These are phyloP conservation scores for Sordaria brevicollis DNA, from an alignment of 495 filamentous ascomycete species.

Conservation along the genomic window DNA sequence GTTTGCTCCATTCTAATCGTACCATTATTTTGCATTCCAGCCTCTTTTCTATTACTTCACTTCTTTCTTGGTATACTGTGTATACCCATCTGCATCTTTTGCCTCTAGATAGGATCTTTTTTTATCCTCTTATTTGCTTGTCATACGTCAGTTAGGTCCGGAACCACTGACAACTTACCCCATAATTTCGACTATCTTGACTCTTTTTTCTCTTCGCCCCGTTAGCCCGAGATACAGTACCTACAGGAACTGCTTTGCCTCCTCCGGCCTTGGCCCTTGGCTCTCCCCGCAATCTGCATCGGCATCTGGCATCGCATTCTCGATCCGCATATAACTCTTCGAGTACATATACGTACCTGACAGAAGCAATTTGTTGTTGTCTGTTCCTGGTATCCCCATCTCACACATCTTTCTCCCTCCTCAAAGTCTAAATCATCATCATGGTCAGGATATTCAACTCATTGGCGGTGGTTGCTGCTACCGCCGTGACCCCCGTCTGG, in stretches of 20 bases:
- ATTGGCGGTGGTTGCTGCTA: neutral
- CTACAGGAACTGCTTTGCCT: no score
- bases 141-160: neutral
- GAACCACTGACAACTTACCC: neutral
- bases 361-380: neutral
- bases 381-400: neutral
- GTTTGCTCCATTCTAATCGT: neutral
- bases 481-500: conserved; percentile 17
- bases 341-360: no score
- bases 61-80: neutral
- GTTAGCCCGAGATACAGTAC: neutral
- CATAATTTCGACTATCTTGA: neutral
- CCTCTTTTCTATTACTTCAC: neutral
- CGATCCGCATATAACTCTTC: neutral
- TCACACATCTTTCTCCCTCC: neutral
- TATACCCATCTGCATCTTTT: neutral
- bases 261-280: neutral
- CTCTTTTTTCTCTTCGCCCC: neutral
- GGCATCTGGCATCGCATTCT: no score
- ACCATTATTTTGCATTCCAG: neutral
- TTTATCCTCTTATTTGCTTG: neutral
- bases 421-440: neutral
- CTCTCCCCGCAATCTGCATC: neutral
- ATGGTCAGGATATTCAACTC: neutral
- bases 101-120: neutral